Percentiles rank a stretch among this genome's conserved stretches.
These are phyloP conservation scores for Physcia stellaris DNA, from an alignment of 495 filamentous ascomycete genomes.

Conservation along the genomic window DNA sequence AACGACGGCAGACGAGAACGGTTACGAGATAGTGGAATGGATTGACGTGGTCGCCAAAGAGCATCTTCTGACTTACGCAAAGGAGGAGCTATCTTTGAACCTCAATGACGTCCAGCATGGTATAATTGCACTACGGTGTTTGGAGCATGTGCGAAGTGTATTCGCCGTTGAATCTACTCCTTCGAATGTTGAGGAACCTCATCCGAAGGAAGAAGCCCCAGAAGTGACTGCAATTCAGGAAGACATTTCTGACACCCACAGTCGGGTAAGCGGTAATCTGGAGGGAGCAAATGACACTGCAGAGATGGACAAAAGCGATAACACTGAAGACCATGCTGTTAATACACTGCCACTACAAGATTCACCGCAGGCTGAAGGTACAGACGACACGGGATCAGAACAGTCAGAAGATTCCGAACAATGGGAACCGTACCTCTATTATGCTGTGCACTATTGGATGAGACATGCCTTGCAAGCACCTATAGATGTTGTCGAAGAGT, in stretches of 20 bases:
- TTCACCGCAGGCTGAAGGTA: neutral
- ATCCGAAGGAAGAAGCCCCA: neutral
- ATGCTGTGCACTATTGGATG: constrained; percentile 7
- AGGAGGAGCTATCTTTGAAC: constrained; percentile 6
- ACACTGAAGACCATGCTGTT: neutral
- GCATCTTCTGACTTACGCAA: constrained; percentile 7
- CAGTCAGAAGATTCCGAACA: constrained; percentile 1
- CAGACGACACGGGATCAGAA: neutral
- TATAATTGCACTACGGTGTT: constrained; percentile 8
- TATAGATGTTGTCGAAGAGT: constrained; percentile 6
- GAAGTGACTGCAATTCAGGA: neutral
- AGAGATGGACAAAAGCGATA: neutral
- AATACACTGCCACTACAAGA: neutral
- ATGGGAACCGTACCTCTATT: neutral
- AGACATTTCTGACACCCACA: neutral
- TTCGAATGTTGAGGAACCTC: neutral
- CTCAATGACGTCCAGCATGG: constrained; percentile 10
- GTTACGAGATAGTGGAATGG: constrained; percentile 6
- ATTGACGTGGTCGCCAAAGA: constrained; percentile 9
- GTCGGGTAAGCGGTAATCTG: neutral
- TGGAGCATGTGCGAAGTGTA: constrained; percentile 6
- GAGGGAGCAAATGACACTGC: neutral
- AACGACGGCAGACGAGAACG: neutral
- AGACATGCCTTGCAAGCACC: constrained; percentile 8
- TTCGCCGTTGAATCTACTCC: neutral